Conservation (phyloP, 148 eudicot genomes). For the Cornus suecica region DNA sequence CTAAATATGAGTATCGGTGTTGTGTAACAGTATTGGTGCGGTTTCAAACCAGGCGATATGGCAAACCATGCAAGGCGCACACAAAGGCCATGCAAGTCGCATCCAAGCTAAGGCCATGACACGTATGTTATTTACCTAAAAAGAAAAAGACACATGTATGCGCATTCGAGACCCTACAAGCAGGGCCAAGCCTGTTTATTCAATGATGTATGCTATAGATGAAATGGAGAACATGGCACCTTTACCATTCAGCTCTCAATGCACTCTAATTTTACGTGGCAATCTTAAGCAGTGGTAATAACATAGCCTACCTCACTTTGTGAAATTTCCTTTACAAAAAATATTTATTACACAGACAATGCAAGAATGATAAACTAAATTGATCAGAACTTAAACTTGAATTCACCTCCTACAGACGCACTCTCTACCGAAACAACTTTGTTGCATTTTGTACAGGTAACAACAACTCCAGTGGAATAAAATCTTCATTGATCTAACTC, state of each 20-base stretch:
- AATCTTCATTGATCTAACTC: not conserved
- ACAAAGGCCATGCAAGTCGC: no score
- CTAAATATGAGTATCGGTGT: no score
- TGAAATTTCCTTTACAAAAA: conserved; percentile 26
- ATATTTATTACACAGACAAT: conserved; percentile 20
- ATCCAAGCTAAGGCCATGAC: no score
- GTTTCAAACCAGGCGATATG: no score
- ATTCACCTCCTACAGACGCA: not conserved
- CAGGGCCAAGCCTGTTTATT: no score
- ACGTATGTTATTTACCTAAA: no score
- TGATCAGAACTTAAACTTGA: not conserved
- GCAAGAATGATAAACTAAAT: conserved; percentile 25
- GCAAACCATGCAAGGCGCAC: no score
- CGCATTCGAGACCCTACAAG: no score
- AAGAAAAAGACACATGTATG: no score
- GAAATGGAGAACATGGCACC: not conserved
- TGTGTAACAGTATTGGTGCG: no score
- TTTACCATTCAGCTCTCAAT: not conserved
- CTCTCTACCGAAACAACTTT: not conserved
- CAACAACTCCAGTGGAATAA: not conserved
- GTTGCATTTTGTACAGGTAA: not conserved
- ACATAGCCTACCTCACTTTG: not conserved
- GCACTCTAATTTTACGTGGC: not conserved
- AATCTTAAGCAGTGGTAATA: not conserved
- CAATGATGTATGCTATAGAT: no score